These are phyloP conservation scores for Paraphaeosphaeria sporulosa DNA, from an alignment of 2,329 filamentous ascomycete species.

Conservation along the genomic window DNA sequence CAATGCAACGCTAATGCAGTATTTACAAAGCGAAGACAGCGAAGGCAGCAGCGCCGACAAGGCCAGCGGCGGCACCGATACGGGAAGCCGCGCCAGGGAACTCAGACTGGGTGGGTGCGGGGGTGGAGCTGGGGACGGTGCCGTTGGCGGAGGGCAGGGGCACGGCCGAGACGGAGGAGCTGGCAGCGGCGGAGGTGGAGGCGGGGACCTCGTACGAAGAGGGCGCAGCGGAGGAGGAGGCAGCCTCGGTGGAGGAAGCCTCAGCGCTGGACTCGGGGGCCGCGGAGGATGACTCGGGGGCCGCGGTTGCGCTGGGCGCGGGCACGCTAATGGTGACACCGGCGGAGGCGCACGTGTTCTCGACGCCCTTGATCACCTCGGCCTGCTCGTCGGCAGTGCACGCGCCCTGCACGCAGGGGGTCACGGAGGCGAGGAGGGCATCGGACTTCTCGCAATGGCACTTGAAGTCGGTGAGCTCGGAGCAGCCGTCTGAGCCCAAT, in stretches of 20 bases:
- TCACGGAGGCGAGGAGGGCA: conserved; percentile 50
- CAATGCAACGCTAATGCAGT: not conserved
- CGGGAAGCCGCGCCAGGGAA: conserved; percentile 47
- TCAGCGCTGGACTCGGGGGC: conserved; percentile 18
- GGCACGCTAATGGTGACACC: conserved; percentile 43
- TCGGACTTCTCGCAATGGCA: conserved; percentile 58
- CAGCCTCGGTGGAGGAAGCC: conserved; percentile 9
- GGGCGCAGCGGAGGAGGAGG: conserved; percentile 17
- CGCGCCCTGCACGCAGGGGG: conserved; percentile 56
- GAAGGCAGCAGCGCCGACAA: conserved; percentile 45
- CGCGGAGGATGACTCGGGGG: conserved; percentile 17
- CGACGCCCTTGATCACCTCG: conserved; percentile 37
- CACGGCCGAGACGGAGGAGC: conserved; percentile 11
- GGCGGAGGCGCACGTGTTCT: conserved; percentile 41
- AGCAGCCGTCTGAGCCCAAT: conserved; percentile 55
- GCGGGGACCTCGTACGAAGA: conserved; percentile 10
- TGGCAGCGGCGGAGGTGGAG: conserved; percentile 10
- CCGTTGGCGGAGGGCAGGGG: conserved; percentile 21
- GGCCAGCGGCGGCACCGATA: conserved; percentile 42
- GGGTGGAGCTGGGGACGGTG: conserved; percentile 16
- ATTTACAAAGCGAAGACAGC: conserved; percentile 47
- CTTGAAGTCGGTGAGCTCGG: conserved; percentile 56
- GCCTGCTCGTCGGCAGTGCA: conserved; percentile 51
- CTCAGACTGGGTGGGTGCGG: conserved; percentile 27
- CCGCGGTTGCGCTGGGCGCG: conserved; percentile 17